Base-by-base conservation (phyloP, 1,139 yeast genomes). In the Debaryomyces fabryi region DNA sequence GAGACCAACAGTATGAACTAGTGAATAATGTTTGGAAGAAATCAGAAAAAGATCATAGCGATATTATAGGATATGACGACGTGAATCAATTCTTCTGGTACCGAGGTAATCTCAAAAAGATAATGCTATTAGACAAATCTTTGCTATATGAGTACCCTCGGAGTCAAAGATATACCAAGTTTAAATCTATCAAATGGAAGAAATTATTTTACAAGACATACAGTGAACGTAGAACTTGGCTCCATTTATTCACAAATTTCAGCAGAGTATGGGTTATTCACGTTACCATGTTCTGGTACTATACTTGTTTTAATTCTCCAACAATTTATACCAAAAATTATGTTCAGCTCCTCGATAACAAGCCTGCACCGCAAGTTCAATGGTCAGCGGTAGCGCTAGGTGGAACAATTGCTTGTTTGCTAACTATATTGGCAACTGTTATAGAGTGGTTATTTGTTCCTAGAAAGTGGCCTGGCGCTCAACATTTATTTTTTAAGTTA, bases 81-180 rank as follows among this genome's bases (percentile, higher is more conserved):
- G 75, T 88, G 45, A 90, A 90, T 63, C 96, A 87, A 60, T 72
- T 86, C 20, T 90, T 90, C 60, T 90, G 97, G 97, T 83, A 83
- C 55, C 78, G 81, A 0, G 78, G 81, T 48, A 89, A 90, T 0
- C 65, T 90, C 10, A 69, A 74, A 44, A 69, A 76, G 41, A 68
- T 90, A 10, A 64, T 59, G 12, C 59, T 83, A 8, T 54, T 58
- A 3, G 74, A 79, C 41, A 78, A 77, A 0, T 62, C 65, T 18
- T 62, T 71, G 42, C 61, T 87, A 7, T 70, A 82, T 39, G 79
- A 75, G 44, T 53, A 78, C 6, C 72, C 78, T 0, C 61, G 67
- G 8, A 60, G 65, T 3, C 66, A 78, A 42, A 67, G 96, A 54
- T 86, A 77, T 57, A 46, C 51, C 2, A 59, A 63, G 9, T 65